Percentiles rank a stretch among this genome's conserved stretches.
Evolutionary conservation across 164 flowering plant species (phyloP).

Genomic region (Akebia trifoliata): DNA sequence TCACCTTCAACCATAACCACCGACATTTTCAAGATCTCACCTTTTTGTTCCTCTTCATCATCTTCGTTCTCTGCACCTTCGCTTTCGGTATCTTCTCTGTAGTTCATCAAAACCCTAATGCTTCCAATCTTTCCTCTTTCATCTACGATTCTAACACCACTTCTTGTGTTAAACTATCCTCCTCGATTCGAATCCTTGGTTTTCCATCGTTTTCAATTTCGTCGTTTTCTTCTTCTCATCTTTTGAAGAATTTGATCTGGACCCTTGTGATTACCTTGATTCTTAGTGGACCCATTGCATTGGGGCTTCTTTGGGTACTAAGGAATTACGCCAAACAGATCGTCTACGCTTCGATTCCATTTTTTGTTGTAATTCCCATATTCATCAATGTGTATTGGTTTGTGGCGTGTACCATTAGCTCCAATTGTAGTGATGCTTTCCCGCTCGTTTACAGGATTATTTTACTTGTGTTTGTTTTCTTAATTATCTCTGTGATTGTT

Average conservation of each 20-base stretch:
- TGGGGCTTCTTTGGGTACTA: constrained; percentile 49
- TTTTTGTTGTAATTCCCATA: constrained; percentile 57
- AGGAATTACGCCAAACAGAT: constrained; percentile 82
- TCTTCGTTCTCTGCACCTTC: constrained; percentile 62
- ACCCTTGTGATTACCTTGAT: constrained; percentile 65
- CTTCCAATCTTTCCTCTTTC: constrained; percentile 42
- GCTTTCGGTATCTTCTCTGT: constrained; percentile 75
- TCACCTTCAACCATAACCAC: constrained; percentile 68
- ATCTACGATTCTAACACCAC: constrained; percentile 40
- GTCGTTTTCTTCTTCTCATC: constrained; percentile 13
- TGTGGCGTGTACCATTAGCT: constrained; percentile 70
- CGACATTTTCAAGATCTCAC: constrained; percentile 69
- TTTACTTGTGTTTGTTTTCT: constrained; percentile 58
- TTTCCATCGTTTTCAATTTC: not conserved
- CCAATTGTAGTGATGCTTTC: constrained; percentile 56
- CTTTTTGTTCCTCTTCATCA: constrained; percentile 59
- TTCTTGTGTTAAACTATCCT: constrained; percentile 39
- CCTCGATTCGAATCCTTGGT: not conserved
- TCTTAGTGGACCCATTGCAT: constrained; percentile 55
- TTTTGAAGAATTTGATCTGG: constrained; percentile 59
- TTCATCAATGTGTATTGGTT: constrained; percentile 85
- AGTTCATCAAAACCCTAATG: constrained; percentile 50
- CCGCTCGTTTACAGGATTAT: constrained; percentile 67
- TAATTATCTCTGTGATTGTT: constrained; percentile 61
- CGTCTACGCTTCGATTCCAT: constrained; percentile 67